phyloP scores from a whole-genome alignment of 768 basidiomycete genomes.

The Kwoniella pini region DNA sequence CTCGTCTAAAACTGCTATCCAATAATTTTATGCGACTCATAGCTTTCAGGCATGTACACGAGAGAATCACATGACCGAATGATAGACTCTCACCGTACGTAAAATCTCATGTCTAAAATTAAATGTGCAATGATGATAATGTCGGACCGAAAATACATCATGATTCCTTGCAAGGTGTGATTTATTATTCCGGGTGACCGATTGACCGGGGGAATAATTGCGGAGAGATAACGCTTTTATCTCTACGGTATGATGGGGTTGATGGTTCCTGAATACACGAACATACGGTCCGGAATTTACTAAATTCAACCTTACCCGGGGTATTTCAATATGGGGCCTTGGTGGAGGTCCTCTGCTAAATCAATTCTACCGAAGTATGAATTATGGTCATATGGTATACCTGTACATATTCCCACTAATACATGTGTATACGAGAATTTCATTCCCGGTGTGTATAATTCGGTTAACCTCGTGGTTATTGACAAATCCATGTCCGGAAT shows the following conservation, averaged over 20 bases:
- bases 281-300: neutral
- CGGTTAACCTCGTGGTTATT: too few species aligned
- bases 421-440: neutral
- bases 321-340: too few species aligned
- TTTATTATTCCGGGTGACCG: neutral
- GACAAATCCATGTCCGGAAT: too few species aligned
- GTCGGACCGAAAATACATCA: neutral
- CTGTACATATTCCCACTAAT: neutral
- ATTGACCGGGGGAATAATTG: conserved; percentile 4
- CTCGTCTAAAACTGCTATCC: too few species aligned
- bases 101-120: neutral
- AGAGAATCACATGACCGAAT: too few species aligned
- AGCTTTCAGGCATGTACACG: too few species aligned
- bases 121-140: neutral
- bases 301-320: neutral
- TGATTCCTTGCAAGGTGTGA: neutral
- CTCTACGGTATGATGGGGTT: too few species aligned
- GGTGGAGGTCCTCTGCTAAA: neutral
- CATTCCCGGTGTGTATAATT: too few species aligned
- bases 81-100: too few species aligned
- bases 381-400: neutral
- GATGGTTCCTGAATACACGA: neutral
- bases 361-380: neutral
- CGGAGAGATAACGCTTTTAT: conserved; percentile 9
- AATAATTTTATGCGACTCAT: too few species aligned